Percentiles rank a stretch among this genome's conserved stretches.
These are phyloP conservation scores for Perilla frutescens DNA, from an alignment of 257 asterid species.

Conservation along the genomic window DNA sequence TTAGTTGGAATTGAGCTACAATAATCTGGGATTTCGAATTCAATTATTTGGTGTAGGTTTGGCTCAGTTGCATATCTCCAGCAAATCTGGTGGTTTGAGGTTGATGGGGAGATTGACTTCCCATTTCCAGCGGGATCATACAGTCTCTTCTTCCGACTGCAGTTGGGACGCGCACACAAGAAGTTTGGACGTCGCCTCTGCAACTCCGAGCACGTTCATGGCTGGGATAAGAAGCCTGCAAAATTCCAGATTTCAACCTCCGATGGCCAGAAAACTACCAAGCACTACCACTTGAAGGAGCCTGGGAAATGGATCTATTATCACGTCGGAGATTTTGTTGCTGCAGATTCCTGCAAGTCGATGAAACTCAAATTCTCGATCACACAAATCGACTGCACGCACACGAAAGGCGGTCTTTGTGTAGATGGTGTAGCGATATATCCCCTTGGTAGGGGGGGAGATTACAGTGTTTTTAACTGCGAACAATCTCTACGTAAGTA, in stretches of 20 bases:
- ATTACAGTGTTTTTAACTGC: constrained; percentile 47
- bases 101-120: constrained; percentile 83
- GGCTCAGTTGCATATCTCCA: constrained; percentile 85
- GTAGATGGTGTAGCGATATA: constrained; percentile 74
- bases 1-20: not conserved
- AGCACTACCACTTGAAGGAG: constrained; percentile 78
- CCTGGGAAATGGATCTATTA: constrained; percentile 73
- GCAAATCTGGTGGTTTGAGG: constrained; percentile 98
- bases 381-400: constrained; percentile 97
- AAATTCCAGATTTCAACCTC: constrained; percentile 76
- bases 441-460: constrained; percentile 56
- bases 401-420: constrained; percentile 88
- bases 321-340: constrained; percentile 83
- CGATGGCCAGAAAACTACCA: constrained; percentile 73
- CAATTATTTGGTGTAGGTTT: constrained; percentile 52
- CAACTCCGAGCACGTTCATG: constrained; percentile 78
- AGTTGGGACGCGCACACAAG: constrained; percentile 65
- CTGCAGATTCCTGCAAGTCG: constrained; percentile 39
- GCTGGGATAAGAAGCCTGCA: constrained; percentile 89
- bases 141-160: constrained; percentile 80
- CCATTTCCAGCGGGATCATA: constrained; percentile 83
- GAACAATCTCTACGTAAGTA: constrained; percentile 23
- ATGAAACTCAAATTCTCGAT: constrained; percentile 74
- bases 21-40: not conserved
- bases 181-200: constrained; percentile 75